Conservation (phyloP, 2,329 filamentous ascomycete species). For the Verticillium klebahnii region DNA sequence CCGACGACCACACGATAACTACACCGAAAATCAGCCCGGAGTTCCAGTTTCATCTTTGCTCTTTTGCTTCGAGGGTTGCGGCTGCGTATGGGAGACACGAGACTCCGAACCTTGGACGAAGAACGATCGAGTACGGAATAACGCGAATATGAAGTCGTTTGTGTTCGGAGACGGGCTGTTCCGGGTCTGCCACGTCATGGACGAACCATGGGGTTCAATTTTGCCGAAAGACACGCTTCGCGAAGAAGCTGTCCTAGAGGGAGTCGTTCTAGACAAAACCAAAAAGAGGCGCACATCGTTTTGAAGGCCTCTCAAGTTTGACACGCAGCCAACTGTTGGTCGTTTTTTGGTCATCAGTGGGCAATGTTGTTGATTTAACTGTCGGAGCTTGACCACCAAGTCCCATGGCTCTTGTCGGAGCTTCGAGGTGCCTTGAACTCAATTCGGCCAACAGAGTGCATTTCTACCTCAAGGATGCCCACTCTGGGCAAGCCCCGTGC, state of each 20-base stretch:
- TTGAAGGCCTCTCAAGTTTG: not conserved
- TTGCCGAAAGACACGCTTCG: not conserved
- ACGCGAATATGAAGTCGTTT: not conserved
- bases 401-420: no score
- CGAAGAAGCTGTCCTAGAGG: not conserved
- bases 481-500: no score
- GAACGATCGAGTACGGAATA: not conserved
- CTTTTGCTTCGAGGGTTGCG: not conserved
- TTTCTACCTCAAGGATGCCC: no score
- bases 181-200: not conserved
- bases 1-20: not conserved
- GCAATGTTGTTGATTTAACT: no score
- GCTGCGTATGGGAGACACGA: not conserved
- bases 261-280: not conserved
- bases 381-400: no score
- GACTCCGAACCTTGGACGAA: not conserved
- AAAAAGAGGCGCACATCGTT: not conserved
- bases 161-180: not conserved
- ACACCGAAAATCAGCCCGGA: not conserved
- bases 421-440: no score
- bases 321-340: not conserved
- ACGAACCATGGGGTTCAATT: not conserved
- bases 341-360: not conserved
- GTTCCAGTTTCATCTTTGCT: not conserved
- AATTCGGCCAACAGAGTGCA: no score